Percentiles rank a stretch among this genome's conserved stretches.
These are phyloP conservation scores for Sarocladium strictum DNA, from an alignment of 2,329 filamentous ascomycete genomes.

Conservation along the genomic window DNA sequence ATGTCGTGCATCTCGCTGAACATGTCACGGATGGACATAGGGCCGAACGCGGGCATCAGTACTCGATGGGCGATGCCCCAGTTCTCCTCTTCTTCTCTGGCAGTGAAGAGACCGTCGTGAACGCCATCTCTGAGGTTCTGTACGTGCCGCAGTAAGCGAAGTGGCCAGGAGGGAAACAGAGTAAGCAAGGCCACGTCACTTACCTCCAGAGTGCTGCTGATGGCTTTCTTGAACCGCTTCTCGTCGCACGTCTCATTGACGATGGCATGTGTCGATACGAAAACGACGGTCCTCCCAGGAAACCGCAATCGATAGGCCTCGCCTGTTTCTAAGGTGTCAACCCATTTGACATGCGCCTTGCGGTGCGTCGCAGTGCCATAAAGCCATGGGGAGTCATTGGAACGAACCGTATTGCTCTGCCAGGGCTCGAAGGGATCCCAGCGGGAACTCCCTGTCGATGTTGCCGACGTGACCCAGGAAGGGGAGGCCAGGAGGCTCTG, in stretches of 20 bases:
- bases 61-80: constrained; percentile 51
- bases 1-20: constrained; percentile 50
- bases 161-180: neutral
- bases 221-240: neutral
- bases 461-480: too few species aligned
- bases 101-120: neutral
- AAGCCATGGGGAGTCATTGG: too few species aligned
- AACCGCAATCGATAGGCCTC: too few species aligned
- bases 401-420: too few species aligned
- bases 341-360: too few species aligned
- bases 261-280: neutral
- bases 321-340: too few species aligned
- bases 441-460: too few species aligned
- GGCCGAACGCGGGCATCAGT: constrained; percentile 60
- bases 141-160: neutral
- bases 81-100: constrained; percentile 11
- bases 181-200: too few species aligned
- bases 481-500: too few species aligned
- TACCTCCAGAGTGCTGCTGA: neutral
- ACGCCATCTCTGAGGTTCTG: neutral
- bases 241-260: neutral
- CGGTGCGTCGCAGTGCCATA: too few species aligned
- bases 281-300: too few species aligned
- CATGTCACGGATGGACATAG: constrained; percentile 52
- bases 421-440: too few species aligned